A percentile compares a stretch with the other conserved stretches of the same genome.
These are phyloP conservation scores for Rusavskia elegans DNA, from an alignment of 495 filamentous ascomycete genomes.

Conservation along the genomic window DNA sequence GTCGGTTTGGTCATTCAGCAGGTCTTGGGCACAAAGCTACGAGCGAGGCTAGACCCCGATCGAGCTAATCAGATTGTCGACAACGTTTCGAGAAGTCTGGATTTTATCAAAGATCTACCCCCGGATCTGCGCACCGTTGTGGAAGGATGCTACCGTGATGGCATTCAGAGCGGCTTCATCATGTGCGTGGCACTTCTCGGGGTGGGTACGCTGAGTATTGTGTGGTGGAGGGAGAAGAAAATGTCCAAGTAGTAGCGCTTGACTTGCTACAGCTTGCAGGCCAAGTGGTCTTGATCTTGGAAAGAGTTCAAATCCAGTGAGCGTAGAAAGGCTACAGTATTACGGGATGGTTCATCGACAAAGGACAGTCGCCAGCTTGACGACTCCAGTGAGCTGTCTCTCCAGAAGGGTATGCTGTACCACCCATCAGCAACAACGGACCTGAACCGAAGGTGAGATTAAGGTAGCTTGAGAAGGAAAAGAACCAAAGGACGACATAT, in stretches of 20 bases:
- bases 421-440: too few relatives aligned
- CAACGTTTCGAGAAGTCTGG: background rate
- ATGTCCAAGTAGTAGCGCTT: background rate
- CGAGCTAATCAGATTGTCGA: conserved; percentile 3
- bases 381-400: too few relatives aligned
- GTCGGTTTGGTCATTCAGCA: conserved; percentile 3
- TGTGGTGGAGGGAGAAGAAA: background rate
- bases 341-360: too few relatives aligned
- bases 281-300: too few relatives aligned
- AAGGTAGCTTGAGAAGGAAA: too few relatives aligned
- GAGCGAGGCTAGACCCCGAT: conserved; percentile 1
- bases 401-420: too few relatives aligned
- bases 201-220: background rate
- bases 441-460: too few relatives aligned
- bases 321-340: too few relatives aligned
- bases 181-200: background rate
- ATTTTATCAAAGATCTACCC: conserved; percentile 4
- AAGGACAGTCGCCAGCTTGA: too few relatives aligned
- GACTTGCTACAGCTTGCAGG: too few relatives aligned
- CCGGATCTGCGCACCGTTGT: background rate
- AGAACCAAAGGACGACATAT: too few relatives aligned
- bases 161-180: conserved; percentile 4
- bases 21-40: conserved; percentile 2
- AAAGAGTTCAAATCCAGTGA: too few relatives aligned
- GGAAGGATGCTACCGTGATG: background rate